These are phyloP conservation scores for Crithidia acanthocephali DNA, from an alignment of 208 protist species.

Conservation along the genomic window DNA sequence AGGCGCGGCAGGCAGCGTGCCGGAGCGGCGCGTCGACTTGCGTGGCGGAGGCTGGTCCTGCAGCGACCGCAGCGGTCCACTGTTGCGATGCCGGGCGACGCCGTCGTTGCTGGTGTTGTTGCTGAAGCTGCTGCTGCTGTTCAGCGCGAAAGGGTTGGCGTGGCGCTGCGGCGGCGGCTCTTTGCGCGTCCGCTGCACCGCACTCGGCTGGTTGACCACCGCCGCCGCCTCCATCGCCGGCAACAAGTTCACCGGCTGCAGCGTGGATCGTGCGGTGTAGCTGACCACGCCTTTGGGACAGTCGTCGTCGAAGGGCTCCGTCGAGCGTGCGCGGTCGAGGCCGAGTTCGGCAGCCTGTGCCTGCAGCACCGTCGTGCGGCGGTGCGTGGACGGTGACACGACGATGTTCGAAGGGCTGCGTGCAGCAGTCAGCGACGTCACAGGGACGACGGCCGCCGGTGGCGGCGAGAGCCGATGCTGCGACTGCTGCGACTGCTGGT, in stretches of 20 bases:
- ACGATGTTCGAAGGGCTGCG: background rate
- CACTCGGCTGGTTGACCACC: background rate
- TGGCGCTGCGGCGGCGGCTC: background rate
- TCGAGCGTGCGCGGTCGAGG: slow-evolving; percentile 19
- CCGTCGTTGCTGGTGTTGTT: too few species aligned
- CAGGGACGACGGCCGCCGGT: background rate
- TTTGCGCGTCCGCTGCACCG: background rate
- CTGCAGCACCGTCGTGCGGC: background rate
- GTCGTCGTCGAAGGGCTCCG: slow-evolving; percentile 34
- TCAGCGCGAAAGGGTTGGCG: background rate
- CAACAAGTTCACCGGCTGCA: slow-evolving; percentile 13
- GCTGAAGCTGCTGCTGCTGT: background rate
- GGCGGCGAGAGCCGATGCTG: background rate
- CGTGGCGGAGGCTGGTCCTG: background rate
- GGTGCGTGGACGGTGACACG: background rate
- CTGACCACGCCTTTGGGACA: slow-evolving; percentile 3
- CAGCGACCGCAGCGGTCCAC: too few species aligned
- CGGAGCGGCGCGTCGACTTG: background rate
- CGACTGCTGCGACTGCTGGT: background rate
- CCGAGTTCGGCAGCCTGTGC: background rate
- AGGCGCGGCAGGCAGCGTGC: background rate
- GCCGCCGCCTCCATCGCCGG: slow-evolving; percentile 3
- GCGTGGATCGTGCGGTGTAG: background rate
- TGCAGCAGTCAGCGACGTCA: background rate
- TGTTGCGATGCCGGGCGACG: too few species aligned